These are phyloP conservation scores for Tilletia setariae DNA, from an alignment of 1,284 basidiomycete species.

Conservation along the genomic window DNA sequence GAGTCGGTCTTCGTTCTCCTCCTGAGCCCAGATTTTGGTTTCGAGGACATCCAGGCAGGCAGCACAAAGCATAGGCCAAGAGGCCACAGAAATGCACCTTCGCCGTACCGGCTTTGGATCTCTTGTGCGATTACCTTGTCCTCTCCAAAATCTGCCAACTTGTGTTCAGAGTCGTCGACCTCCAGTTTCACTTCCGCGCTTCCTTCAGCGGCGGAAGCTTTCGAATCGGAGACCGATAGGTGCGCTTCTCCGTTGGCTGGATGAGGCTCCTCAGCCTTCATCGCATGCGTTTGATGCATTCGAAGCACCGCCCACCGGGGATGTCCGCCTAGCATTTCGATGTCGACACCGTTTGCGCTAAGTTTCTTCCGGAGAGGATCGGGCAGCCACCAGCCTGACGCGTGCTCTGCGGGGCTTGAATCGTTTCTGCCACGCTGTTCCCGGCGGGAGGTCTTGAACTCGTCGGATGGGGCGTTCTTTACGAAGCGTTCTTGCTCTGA, in stretches of 20 bases:
- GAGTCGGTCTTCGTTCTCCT: neutral
- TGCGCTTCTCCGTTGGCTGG: neutral
- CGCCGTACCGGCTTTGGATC: neutral
- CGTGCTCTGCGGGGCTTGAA: too few species aligned
- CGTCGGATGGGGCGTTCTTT: too few species aligned
- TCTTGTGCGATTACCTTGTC: neutral
- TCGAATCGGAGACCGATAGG: neutral
- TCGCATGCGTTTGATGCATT: neutral
- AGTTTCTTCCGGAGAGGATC: neutral
- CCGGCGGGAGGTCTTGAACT: too few species aligned
- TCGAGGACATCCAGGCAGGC: neutral
- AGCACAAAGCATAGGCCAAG: slow-evolving; percentile 3
- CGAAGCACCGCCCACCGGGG: slow-evolving; percentile 1
- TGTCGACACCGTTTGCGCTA: neutral
- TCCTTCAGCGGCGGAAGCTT: too few species aligned
- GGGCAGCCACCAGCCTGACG: slow-evolving; percentile 1
- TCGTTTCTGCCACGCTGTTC: too few species aligned
- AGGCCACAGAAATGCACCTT: slow-evolving; percentile 10
- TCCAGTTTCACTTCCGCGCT: too few species aligned
- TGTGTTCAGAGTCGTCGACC: too few species aligned
- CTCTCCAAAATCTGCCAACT: too few species aligned
- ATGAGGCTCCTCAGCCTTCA: neutral
- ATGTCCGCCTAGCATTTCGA: neutral
- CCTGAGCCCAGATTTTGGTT: neutral
- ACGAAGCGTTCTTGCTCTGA: too few species aligned